These are phyloP conservation scores for Penicillium sp. DNA, from an alignment of 2,329 filamentous ascomycete species.

Conservation along the genomic window DNA sequence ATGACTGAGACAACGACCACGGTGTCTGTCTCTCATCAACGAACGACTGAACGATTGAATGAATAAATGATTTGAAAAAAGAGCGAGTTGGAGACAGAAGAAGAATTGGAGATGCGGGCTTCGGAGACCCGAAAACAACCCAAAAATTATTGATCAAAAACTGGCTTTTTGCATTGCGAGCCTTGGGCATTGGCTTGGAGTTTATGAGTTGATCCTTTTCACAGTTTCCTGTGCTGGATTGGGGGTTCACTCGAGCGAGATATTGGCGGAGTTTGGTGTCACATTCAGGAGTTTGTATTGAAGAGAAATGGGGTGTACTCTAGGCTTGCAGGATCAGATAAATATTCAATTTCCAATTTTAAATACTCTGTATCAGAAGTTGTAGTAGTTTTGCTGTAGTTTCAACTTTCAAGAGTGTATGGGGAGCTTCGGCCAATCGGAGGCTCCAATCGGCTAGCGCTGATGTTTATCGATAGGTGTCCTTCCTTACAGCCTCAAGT, in stretches of 20 bases:
- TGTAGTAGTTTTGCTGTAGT: no score
- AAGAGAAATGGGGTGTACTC: not conserved
- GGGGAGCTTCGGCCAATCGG: constrained; percentile 11
- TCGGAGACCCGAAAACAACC: constrained; percentile 1
- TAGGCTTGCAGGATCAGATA: not conserved
- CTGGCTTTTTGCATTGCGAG: constrained; percentile 5
- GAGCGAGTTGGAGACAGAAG: not conserved
- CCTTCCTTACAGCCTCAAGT: constrained; percentile 17
- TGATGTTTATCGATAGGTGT: constrained; percentile 26
- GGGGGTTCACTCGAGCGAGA: not conserved
- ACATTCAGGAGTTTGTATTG: not conserved
- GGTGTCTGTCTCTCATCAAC: not conserved
- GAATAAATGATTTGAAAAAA: constrained; percentile 8
- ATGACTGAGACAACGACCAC: not conserved
- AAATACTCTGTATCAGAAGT: no score
- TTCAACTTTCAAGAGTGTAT: no score
- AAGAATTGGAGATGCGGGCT: not conserved
- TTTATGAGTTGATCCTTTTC: not conserved
- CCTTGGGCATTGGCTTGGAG: constrained; percentile 10
- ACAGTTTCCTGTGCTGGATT: not conserved
- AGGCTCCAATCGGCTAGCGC: not conserved
- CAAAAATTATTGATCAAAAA: not conserved
- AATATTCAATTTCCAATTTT: no score
- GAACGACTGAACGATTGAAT: constrained; percentile 1
- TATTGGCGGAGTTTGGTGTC: constrained; percentile 10